Evolutionary conservation across 768 basidiomycete genomes (phyloP), one percentile per base, ranked within the genome.

Genomic region (Postia placenta): DNA sequence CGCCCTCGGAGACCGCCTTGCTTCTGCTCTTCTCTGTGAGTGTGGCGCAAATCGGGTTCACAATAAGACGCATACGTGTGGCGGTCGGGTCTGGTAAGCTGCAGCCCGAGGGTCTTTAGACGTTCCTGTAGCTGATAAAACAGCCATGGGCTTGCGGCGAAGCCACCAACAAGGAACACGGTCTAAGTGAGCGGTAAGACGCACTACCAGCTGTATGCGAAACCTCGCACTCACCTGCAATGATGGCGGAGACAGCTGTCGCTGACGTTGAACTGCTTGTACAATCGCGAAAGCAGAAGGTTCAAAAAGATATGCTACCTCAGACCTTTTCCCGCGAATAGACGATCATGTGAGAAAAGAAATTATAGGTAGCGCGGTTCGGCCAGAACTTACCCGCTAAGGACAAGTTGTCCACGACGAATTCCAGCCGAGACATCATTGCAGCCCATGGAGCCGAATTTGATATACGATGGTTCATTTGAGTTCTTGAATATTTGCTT

Each of bases 81-180:
- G 42, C 79, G 80, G 57, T 90, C 87, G 4, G 86, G 87, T 45
- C 87, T 67, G 61, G 78, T 85, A 46, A 90, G 80, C 6, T 71
- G 73, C 42, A 89, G 71, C 19, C 70, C 69, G 36, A 76, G 67
- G 0, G 75, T 68, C 3, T 28, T 12, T 11, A 87, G 74, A 19
- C 77, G 76, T 53, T 80, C 79, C 67, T 86, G 80, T 12, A 89
- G 71, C 60, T 87, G 83, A 19, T 71, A 60, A 61, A 85, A 87
- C 17, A 46, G 45, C 7, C 24, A 46, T 6, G 45, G 45, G 20
- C 33, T 46, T 3, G 15, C 33, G 1, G 87, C 87, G 55, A 87
- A 90, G 41, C 87, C 87, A 57, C 87, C 87, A 12, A 90, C 87
- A 19, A 90, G 67, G 69, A 86, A 87, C 4, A 89, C 78, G 14